Evolutionary conservation across 2,329 filamentous ascomycete species (phyloP).

Genomic region (Aurifilum marmelostoma): DNA sequence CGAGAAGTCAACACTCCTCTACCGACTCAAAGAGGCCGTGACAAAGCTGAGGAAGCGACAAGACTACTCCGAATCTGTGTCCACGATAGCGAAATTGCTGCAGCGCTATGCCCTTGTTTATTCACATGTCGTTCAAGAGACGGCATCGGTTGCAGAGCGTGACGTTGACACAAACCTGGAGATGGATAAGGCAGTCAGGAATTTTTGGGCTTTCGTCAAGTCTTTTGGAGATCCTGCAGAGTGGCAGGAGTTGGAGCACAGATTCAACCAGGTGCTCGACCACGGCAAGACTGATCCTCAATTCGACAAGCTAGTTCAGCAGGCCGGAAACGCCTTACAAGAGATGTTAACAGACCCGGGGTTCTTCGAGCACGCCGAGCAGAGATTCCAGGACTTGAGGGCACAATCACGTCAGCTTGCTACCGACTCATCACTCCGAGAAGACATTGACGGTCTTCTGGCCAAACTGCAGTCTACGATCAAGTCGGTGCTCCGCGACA

Average conservation of each 20-base stretch:
- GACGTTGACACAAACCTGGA: slow-evolving; percentile 75
- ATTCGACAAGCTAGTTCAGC: slow-evolving; percentile 76
- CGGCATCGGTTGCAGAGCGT: slow-evolving; percentile 67
- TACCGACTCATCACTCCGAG: slow-evolving; percentile 67
- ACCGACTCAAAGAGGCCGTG: slow-evolving; percentile 77
- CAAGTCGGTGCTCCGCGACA: slow-evolving; percentile 69
- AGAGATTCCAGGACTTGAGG: slow-evolving; percentile 55
- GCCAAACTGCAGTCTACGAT: slow-evolving; percentile 70
- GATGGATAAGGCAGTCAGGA: slow-evolving; percentile 73
- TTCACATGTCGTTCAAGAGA: slow-evolving; percentile 70
- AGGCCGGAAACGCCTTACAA: slow-evolving; percentile 75
- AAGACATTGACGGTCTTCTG: slow-evolving; percentile 75
- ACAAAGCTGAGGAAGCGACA: slow-evolving; percentile 72
- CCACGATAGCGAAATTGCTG: slow-evolving; percentile 73
- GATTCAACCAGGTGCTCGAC: slow-evolving; percentile 71
- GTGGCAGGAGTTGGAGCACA: slow-evolving; percentile 75
- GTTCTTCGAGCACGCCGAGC: slow-evolving; percentile 77
- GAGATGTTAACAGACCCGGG: slow-evolving; percentile 82
- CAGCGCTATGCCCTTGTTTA: slow-evolving; percentile 80
- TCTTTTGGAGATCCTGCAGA: slow-evolving; percentile 75
- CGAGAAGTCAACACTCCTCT: slow-evolving; percentile 72
- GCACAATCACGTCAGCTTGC: slow-evolving; percentile 65
- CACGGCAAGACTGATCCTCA: slow-evolving; percentile 79
- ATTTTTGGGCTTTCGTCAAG: slow-evolving; percentile 79
- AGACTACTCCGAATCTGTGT: slow-evolving; percentile 87